Percentiles rank a stretch among this genome's conserved stretches.
Evolutionary conservation across 164 flowering plant species (phyloP).

Genomic region (Dillenia turbinata): DNA sequence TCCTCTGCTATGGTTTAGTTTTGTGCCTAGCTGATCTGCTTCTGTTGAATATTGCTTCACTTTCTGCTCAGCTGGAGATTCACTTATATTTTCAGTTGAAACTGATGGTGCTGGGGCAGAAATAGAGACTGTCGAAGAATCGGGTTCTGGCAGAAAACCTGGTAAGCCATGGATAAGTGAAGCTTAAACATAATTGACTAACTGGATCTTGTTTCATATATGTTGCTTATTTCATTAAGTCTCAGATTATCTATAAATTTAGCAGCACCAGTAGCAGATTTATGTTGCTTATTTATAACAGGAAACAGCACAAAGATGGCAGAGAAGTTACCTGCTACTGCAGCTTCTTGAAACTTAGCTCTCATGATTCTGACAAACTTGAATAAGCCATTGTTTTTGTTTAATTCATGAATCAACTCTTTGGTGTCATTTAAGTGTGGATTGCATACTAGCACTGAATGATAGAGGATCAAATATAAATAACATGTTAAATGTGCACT

Average conservation of each 20-base stretch:
- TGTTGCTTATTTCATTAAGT: too few relatives aligned
- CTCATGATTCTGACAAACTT: slow-evolving; percentile 86
- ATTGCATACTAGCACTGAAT: slow-evolving; percentile 68
- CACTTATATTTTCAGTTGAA: slow-evolving; percentile 37
- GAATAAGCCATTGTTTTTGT: slow-evolving; percentile 75
- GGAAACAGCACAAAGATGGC: too few relatives aligned
- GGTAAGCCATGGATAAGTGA: slow-evolving; percentile 6
- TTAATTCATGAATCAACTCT: slow-evolving; percentile 64
- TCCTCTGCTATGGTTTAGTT: slow-evolving; percentile 19
- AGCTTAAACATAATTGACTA: too few relatives aligned
- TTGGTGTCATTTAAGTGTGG: slow-evolving; percentile 50
- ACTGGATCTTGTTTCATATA: too few relatives aligned
- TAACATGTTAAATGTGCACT: neutral
- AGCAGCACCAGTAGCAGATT: too few relatives aligned
- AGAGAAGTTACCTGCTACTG: slow-evolving; percentile 41
- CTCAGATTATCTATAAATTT: too few relatives aligned
- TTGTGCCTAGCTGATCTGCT: slow-evolving; percentile 16
- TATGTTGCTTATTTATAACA: too few relatives aligned
- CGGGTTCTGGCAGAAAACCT: slow-evolving; percentile 39
- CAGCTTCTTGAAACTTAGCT: slow-evolving; percentile 62
- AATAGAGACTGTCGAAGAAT: slow-evolving; percentile 30
- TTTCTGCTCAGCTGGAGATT: slow-evolving; percentile 25
- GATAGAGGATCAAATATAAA: slow-evolving; percentile 3
- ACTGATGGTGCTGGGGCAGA: slow-evolving; percentile 56
- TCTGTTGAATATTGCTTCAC: slow-evolving; percentile 15